Evolutionary conservation across 768 basidiomycete species (phyloP).

Genomic region (Steccherinum ochraceum): DNA sequence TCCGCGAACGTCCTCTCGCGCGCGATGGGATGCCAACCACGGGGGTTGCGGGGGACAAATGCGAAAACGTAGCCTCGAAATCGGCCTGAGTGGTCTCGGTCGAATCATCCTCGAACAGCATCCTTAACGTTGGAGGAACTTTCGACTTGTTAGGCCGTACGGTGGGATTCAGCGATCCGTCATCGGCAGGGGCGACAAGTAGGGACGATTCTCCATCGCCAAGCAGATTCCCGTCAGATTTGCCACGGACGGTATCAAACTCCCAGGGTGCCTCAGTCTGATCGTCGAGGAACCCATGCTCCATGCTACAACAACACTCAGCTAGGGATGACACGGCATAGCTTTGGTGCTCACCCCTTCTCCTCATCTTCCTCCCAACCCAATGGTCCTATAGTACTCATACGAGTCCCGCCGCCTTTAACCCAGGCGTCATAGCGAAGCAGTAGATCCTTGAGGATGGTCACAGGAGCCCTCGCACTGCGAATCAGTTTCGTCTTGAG

Average conservation of each 20-base stretch:
- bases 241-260: constrained; percentile 64
- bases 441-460: constrained; percentile 75
- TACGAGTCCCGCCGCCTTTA: constrained; percentile 60
- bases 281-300: constrained; percentile 1
- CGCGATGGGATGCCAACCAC: constrained; percentile 30
- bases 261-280: constrained; percentile 53
- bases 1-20: constrained; percentile 28
- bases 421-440: constrained; percentile 70
- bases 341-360: constrained; percentile 11
- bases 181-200: constrained; percentile 14
- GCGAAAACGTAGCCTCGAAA: constrained; percentile 17
- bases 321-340: constrained; percentile 19
- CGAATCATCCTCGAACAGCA: constrained; percentile 61
- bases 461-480: constrained; percentile 57
- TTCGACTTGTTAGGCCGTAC: constrained; percentile 43
- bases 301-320: too few species aligned
- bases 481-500: constrained; percentile 89
- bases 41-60: constrained; percentile 21
- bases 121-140: constrained; percentile 72
- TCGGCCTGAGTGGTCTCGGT: constrained; percentile 28
- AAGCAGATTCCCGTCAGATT: constrained; percentile 4
- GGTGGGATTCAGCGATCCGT: constrained; percentile 32
- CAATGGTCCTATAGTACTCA: constrained; percentile 67
- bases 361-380: constrained; percentile 71
- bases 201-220: constrained; percentile 7